Conservation (phyloP, 108 stramenopile species). For the Seminavis robusta region DNA sequence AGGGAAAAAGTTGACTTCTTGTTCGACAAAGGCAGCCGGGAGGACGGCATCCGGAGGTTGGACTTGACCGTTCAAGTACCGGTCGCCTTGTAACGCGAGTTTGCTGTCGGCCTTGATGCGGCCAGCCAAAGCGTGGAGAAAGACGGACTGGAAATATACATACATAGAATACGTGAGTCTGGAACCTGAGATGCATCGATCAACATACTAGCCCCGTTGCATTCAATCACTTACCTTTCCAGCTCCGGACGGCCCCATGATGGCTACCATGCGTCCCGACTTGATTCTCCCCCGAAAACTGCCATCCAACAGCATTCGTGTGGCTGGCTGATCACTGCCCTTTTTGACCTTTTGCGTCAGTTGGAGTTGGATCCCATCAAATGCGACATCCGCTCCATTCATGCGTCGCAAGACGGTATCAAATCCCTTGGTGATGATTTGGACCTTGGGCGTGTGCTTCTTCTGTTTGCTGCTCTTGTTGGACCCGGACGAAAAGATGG, state of each 20-base stretch:
- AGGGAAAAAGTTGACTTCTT: constrained; percentile 81
- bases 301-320: too few relatives aligned
- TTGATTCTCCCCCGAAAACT: too few relatives aligned
- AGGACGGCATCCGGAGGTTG: constrained; percentile 58
- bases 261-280: constrained; percentile 73
- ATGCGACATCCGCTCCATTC: constrained; percentile 76
- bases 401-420: too few relatives aligned
- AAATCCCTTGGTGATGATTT: too few relatives aligned
- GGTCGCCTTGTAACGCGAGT: constrained; percentile 47
- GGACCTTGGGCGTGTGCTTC: too few relatives aligned
- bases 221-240: constrained; percentile 11
- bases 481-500: too few relatives aligned
- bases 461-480: too few relatives aligned
- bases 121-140: constrained; percentile 82
- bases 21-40: constrained; percentile 75
- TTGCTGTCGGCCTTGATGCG: constrained; percentile 65
- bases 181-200: too few relatives aligned
- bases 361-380: constrained; percentile 59
- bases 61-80: constrained; percentile 60
- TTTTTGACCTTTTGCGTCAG: constrained; percentile 21
- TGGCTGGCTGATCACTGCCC: too few relatives aligned
- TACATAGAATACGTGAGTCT: neutral
- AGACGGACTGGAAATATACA: constrained; percentile 18
- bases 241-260: constrained; percentile 60
- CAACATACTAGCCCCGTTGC: too few relatives aligned